phyloP scores from a whole-genome alignment of 371 early-diverging fungal species.

The Apophysomyces elegans region DNA sequence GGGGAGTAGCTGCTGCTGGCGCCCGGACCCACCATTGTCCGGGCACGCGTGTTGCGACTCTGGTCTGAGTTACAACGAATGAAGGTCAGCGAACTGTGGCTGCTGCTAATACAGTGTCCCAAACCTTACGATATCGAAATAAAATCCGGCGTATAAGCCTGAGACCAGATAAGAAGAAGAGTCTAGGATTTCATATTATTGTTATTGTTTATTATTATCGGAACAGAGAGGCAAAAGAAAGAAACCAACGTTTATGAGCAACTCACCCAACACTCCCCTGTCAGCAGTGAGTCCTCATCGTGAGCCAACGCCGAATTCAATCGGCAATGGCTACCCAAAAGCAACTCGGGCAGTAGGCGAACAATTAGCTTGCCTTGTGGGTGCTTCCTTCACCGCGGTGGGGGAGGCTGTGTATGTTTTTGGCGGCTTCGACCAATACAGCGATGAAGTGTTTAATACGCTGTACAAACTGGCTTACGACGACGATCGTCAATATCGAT shows the following conservation, averaged over 20 bases:
- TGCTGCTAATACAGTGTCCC: too few species aligned
- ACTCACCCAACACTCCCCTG: constrained; percentile 3
- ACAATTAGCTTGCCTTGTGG: constrained; percentile 58
- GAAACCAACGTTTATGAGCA: neutral
- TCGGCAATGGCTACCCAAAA: neutral
- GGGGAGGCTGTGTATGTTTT: constrained; percentile 53
- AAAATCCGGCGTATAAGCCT: too few species aligned
- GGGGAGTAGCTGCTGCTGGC: constrained; percentile 23
- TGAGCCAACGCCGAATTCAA: neutral
- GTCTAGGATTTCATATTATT: too few species aligned
- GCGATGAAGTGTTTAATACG: constrained; percentile 68
- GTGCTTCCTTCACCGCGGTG: constrained; percentile 58
- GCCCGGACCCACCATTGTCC: constrained; percentile 9
- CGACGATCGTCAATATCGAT: constrained; percentile 48
- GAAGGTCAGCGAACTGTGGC: too few species aligned
- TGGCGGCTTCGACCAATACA: constrained; percentile 72
- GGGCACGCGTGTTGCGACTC: neutral
- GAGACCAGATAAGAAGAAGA: neutral
- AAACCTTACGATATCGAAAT: too few species aligned
- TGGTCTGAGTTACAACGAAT: neutral
- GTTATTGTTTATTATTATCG: too few species aligned
- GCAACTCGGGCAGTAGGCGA: constrained; percentile 37
- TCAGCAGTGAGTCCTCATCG: constrained; percentile 8
- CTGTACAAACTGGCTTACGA: constrained; percentile 43
- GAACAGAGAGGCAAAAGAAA: neutral